phyloP scores from a whole-genome alignment of 345 rosid species.

The Salix viminalis region DNA sequence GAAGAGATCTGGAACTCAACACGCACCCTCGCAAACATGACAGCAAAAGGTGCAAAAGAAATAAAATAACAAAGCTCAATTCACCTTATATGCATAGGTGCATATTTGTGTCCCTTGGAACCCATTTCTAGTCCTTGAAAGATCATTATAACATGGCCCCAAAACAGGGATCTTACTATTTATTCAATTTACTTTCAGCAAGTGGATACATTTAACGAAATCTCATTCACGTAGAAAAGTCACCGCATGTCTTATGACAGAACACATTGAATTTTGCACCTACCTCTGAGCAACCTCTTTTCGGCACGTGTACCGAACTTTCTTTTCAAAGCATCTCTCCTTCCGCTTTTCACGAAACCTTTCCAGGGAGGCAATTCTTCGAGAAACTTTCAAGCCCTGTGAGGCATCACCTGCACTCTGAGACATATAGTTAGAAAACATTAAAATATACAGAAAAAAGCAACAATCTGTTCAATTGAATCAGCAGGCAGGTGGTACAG shows the following conservation, averaged over 20 bases:
- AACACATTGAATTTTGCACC: neutral
- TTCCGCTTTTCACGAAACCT: slow-evolving; percentile 46
- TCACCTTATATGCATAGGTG: neutral
- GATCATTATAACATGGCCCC: neutral
- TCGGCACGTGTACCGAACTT: slow-evolving; percentile 38
- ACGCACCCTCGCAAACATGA: neutral
- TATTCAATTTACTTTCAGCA: slow-evolving; percentile 26
- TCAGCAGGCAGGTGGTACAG: neutral
- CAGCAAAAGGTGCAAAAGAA: neutral
- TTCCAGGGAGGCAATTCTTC: slow-evolving; percentile 41
- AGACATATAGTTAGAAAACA: slow-evolving; percentile 6
- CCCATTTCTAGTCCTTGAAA: neutral
- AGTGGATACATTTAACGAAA: slow-evolving; percentile 6
- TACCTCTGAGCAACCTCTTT: slow-evolving; percentile 49
- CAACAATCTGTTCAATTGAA: neutral
- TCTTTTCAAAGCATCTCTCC: slow-evolving; percentile 46
- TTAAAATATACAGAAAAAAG: neutral
- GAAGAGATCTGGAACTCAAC: neutral
- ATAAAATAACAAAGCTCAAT: neutral
- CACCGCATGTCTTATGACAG: slow-evolving; percentile 7
- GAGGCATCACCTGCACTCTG: slow-evolving; percentile 31
- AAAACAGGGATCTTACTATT: neutral
- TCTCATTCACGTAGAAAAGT: neutral
- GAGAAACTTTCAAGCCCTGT: slow-evolving; percentile 39
- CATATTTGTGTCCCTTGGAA: neutral